A percentile compares a stretch with the other conserved stretches of the same genome.
Evolutionary conservation across 2,329 filamentous ascomycete genomes (phyloP).

Genomic region (Xylaria sp.): DNA sequence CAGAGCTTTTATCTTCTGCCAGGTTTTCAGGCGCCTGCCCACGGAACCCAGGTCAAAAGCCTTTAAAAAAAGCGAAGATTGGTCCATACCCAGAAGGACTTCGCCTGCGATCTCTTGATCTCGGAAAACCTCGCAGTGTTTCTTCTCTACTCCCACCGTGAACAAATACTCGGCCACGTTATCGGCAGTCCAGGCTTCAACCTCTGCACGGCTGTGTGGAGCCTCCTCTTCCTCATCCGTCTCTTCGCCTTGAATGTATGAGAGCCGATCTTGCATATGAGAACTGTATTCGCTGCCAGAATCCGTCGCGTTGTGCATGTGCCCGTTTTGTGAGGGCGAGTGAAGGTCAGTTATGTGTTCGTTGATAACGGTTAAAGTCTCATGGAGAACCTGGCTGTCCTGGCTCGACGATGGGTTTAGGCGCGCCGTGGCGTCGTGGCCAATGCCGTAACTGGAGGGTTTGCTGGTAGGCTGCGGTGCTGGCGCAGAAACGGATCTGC

Average conservation of each 20-base stretch:
- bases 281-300: constrained; percentile 93
- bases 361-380: constrained; percentile 95
- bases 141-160: constrained; percentile 83
- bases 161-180: constrained; percentile 92
- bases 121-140: constrained; percentile 92
- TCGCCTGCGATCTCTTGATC: constrained; percentile 97
- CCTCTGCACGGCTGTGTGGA: constrained; percentile 75
- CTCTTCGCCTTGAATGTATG: constrained; percentile 93
- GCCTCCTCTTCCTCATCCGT: constrained; percentile 91
- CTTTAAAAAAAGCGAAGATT: constrained; percentile 94
- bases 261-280: constrained; percentile 78
- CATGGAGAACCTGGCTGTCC: constrained; percentile 79
- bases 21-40: constrained; percentile 88
- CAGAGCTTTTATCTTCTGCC: constrained; percentile 93
- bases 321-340: constrained; percentile 63
- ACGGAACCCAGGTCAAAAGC: constrained; percentile 94
- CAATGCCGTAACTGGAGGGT: constrained; percentile 47
- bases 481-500: constrained; percentile 47
- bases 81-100: constrained; percentile 93
- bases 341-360: constrained; percentile 93
- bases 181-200: constrained; percentile 80
- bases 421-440: constrained; percentile 55
- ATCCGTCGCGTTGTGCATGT: constrained; percentile 71
- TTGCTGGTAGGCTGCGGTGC: constrained; percentile 46
- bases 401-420: constrained; percentile 60